These are phyloP conservation scores for Paramecium biaurelia DNA, from an alignment of 73 alveolate species.

Conservation along the genomic window DNA sequence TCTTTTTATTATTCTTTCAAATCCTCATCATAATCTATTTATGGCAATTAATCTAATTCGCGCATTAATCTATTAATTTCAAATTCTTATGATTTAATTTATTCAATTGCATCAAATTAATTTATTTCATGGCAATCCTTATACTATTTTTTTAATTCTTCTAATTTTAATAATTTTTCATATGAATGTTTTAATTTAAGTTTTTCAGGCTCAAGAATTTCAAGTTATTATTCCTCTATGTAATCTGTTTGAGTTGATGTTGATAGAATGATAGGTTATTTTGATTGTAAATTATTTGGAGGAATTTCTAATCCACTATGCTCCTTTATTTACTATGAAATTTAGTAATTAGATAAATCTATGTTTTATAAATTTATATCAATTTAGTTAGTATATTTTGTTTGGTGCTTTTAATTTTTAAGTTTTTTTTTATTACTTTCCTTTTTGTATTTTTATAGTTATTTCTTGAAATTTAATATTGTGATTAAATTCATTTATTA, in stretches of 20 bases:
- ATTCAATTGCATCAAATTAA: neutral
- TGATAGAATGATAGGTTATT: neutral
- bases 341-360: neutral
- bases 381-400: neutral
- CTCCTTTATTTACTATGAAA: neutral
- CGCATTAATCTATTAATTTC: neutral
- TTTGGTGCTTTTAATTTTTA: neutral
- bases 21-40: neutral
- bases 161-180: neutral
- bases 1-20: neutral
- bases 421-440: neutral
- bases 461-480: neutral
- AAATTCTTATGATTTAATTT: neutral
- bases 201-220: neutral
- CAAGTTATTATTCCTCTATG: neutral
- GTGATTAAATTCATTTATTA: neutral
- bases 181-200: neutral
- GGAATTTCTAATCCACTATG: neutral
- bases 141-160: neutral
- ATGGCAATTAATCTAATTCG: neutral
- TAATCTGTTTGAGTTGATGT: neutral
- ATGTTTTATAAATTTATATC: neutral
- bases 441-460: neutral
- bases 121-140: neutral
- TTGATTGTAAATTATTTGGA: neutral